Percentiles rank a stretch among this genome's conserved stretches.
These are phyloP conservation scores for Hypoxylon rickii DNA, from an alignment of 495 filamentous ascomycete species.

Conservation along the genomic window DNA sequence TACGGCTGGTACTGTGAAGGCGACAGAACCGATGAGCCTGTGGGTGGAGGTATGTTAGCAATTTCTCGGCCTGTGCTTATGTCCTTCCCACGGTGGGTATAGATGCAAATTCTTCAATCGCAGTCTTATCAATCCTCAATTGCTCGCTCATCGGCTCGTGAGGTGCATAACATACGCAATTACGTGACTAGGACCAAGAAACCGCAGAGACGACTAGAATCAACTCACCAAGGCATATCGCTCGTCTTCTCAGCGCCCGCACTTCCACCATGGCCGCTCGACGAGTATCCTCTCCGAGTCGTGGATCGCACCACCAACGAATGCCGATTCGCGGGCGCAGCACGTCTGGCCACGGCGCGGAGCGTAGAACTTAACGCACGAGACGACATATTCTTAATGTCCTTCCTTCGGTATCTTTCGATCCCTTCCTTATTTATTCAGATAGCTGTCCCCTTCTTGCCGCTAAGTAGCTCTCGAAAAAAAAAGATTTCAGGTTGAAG, in stretches of 20 bases:
- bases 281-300: constrained; percentile 22
- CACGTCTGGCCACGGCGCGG: constrained; percentile 15
- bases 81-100: too few species aligned
- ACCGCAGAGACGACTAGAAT: neutral
- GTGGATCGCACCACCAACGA: neutral
- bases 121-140: too few species aligned
- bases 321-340: constrained; percentile 3
- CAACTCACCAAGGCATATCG: constrained; percentile 38
- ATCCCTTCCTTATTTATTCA: neutral
- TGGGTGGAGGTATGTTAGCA: constrained; percentile 1
- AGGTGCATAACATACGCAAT: too few species aligned
- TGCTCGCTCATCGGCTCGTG: too few species aligned
- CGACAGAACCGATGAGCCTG: constrained; percentile 32
- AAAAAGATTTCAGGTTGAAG: too few species aligned
- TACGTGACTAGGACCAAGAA: too few species aligned
- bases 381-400: constrained; percentile 9
- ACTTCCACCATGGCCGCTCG: constrained; percentile 12
- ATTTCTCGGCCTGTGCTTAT: neutral
- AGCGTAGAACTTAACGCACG: constrained; percentile 10
- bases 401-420: neutral
- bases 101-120: constrained; percentile 1
- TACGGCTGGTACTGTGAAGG: constrained; percentile 20
- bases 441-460: too few species aligned
- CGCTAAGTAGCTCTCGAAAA: too few species aligned
- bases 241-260: constrained; percentile 27